Base-by-base conservation (phyloP, 2,329 filamentous ascomycete species). In the Exophiala aquamarina region DNA sequence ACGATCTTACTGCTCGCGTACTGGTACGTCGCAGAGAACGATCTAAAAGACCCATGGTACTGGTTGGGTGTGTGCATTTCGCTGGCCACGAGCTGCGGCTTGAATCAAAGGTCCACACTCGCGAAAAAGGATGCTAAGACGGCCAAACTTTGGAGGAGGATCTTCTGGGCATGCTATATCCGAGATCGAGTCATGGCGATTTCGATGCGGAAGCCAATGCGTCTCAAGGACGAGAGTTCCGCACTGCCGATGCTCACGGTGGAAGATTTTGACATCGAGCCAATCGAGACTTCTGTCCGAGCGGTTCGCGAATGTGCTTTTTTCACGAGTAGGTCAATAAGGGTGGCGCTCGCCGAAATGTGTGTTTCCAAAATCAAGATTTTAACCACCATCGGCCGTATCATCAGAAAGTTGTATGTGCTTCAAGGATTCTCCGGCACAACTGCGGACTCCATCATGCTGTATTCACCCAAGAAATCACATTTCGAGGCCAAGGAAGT, bases 41-140 rank as follows among this genome's bases (percentile, higher is more conserved):
- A 96, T 66, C 89, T 95, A 65, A 96, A 96, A 66, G 92, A 96
- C 66, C 96, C 91, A 36, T 95, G 92, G 88, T 91, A 96, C 64
- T 96, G 91, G 91, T 95, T 95, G 87, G 92, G 91, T n/a, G 88
- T 95, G 32, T 91, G 90, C 36, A 87, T 95, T 49, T 95, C 90
- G 9, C 75, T 96, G 35, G 91, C 90, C 42, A 89, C 95, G 66
- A 95, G 89, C 11, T 95, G 96, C 55, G 91, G 91, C 4, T 76
- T 96, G 15, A 89, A 96, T 67, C 86, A 90, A 52, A 31, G 32
- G 20, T 40, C 44, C 26, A 88, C 95, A 2, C 47, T 47, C 21
- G 11, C 39, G 7, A 48, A 42, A 20, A 52, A 49, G 21, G 49
- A 52, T 41, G 21, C 39, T 3, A 44, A 39, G 21, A 77, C 81